These are phyloP conservation scores for Hymenoscyphus fraxineus DNA, from an alignment of 2,329 filamentous ascomycete genomes.

Conservation along the genomic window DNA sequence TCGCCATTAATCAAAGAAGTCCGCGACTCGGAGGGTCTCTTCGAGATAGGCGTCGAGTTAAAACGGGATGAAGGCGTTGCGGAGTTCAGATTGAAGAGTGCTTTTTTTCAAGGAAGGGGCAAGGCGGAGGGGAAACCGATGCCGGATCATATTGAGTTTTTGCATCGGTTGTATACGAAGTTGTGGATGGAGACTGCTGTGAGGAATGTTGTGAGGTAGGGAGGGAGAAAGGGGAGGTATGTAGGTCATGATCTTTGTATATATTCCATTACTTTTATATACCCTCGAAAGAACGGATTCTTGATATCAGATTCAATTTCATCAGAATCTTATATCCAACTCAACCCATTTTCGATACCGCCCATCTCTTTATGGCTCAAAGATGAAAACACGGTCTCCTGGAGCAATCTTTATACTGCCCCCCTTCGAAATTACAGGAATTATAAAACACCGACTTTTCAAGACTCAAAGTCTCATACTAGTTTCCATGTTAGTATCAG, in stretches of 20 bases:
- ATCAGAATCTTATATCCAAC: too few species aligned
- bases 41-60: constrained; percentile 59
- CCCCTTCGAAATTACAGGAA: too few species aligned
- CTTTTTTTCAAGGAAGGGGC: constrained; percentile 53
- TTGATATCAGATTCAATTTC: too few species aligned
- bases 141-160: constrained; percentile 44
- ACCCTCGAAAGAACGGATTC: too few species aligned
- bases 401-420: too few species aligned
- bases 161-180: constrained; percentile 54
- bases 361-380: too few species aligned
- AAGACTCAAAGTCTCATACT: too few species aligned
- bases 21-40: constrained; percentile 61
- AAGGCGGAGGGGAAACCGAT: constrained; percentile 42
- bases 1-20: constrained; percentile 54
- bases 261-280: neutral
- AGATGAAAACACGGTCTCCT: too few species aligned
- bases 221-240: neutral
- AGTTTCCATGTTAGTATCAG: too few species aligned
- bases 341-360: too few species aligned
- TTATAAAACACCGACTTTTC: too few species aligned
- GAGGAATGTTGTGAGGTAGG: constrained; percentile 23
- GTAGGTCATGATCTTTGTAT: neutral
- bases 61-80: constrained; percentile 59
- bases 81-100: constrained; percentile 62
- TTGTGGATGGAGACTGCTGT: constrained; percentile 51